A percentile compares a stretch with the other conserved stretches of the same genome.
Conservation (phyloP, 169 alveolate species). For the Cryptosporidium parvum region DNA sequence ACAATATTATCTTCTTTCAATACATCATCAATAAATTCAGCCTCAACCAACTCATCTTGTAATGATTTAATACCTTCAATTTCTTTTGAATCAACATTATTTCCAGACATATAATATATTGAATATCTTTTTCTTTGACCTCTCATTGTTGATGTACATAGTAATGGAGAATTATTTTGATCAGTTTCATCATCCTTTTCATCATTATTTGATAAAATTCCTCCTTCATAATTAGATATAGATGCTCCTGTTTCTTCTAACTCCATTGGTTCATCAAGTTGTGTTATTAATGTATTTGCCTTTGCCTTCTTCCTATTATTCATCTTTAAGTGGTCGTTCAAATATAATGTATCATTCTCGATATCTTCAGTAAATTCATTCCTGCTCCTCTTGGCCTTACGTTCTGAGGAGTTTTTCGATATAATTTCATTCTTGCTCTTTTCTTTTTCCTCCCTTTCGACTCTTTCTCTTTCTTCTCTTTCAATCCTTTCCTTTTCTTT, state of each 20-base stretch:
- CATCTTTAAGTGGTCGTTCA: conserved; percentile 14
- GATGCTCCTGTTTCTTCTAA: conserved; percentile 13
- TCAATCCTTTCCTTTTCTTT: background rate
- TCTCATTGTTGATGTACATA: conserved; percentile 71
- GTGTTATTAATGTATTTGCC: background rate
- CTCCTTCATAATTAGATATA: background rate
- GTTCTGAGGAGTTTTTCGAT: background rate
- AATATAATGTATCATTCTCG: conserved; percentile 13
- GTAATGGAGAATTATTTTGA: conserved; percentile 30
- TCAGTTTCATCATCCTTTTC: background rate
- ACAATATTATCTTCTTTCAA: background rate
- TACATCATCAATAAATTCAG: conserved; percentile 68
- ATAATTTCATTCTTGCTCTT: background rate
- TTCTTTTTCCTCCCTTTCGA: background rate
- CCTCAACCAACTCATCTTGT: conserved; percentile 74
- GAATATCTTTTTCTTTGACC: conserved; percentile 48
- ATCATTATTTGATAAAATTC: background rate
- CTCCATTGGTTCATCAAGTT: background rate
- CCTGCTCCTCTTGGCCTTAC: conserved; percentile 6
- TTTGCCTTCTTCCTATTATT: conserved; percentile 22
- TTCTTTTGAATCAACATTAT: background rate
- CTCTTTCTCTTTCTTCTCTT: background rate
- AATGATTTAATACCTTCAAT: conserved; percentile 24
- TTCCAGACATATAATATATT: conserved; percentile 32
- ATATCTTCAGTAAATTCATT: conserved; percentile 1